These are phyloP conservation scores for Penium margaritaceum DNA, from an alignment of 139 green algal species.

Conservation along the genomic window DNA sequence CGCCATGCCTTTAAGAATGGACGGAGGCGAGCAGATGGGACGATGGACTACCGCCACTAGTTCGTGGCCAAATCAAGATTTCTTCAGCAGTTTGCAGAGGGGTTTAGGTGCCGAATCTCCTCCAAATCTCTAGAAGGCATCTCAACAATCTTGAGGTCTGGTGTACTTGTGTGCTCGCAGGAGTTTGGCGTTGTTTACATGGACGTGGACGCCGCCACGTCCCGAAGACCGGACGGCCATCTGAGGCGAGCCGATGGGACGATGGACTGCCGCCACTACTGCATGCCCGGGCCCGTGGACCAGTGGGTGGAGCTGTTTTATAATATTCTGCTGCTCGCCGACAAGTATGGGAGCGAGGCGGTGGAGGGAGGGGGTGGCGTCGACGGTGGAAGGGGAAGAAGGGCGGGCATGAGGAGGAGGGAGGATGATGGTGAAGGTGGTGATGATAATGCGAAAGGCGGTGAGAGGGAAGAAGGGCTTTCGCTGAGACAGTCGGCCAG, in stretches of 20 bases:
- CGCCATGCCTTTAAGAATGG: not conserved
- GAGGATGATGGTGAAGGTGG: not conserved
- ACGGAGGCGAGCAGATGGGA: constrained; percentile 6
- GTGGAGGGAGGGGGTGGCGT: not conserved
- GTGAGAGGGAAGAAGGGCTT: not conserved
- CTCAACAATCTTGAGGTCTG: too few species aligned
- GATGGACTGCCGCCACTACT: constrained; percentile 26
- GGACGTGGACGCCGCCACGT: constrained; percentile 18
- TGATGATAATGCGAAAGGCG: not conserved
- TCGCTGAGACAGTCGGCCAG: too few species aligned
- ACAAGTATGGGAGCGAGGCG: not conserved
- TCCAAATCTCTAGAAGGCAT: too few species aligned
- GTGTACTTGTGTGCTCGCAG: too few species aligned
- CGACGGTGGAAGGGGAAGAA: not conserved
- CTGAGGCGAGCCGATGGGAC: constrained; percentile 4
- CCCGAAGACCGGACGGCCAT: constrained; percentile 14
- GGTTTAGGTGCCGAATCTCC: too few species aligned
- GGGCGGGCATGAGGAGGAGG: too few species aligned
- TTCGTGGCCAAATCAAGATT: too few species aligned
- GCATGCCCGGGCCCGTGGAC: constrained; percentile 21
- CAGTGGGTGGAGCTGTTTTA: constrained; percentile 17
- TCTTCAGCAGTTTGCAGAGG: too few species aligned
- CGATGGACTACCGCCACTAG: constrained; percentile 18
- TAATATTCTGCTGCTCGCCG: constrained; percentile 4
- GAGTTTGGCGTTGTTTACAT: constrained; percentile 8